These are phyloP conservation scores for Eimeria sp. DNA, from an alignment of 169 alveolate species.

Conservation along the genomic window DNA sequence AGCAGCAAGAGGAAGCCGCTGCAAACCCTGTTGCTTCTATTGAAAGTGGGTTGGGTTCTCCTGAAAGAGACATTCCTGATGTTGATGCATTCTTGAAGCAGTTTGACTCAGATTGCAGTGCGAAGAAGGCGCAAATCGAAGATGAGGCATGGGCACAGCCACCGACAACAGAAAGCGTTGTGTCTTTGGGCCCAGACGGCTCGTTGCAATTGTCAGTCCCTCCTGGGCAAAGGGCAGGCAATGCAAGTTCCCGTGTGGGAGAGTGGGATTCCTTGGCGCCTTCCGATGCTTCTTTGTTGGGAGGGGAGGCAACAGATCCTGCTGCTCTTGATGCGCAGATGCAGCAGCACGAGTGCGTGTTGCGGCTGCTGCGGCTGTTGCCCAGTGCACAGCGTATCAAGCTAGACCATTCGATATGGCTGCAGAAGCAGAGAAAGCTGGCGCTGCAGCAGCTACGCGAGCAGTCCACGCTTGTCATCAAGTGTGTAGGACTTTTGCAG, in stretches of 20 bases:
- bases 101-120: constrained; percentile 32
- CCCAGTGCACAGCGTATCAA: constrained; percentile 65
- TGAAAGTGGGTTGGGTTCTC: not conserved
- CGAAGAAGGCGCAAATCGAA: constrained; percentile 33
- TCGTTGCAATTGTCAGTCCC: constrained; percentile 36
- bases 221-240: constrained; percentile 1
- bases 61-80: constrained; percentile 29
- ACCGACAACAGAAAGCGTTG: constrained; percentile 23
- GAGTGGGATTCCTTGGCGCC: constrained; percentile 2
- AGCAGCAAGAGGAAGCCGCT: constrained; percentile 69
- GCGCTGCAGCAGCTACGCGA: constrained; percentile 71
- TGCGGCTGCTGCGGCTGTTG: constrained; percentile 64
- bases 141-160: constrained; percentile 51
- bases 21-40: constrained; percentile 8
- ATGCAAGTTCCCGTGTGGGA: not conserved
- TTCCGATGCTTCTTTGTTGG: not conserved
- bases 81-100: constrained; percentile 26
- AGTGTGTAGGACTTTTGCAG: constrained; percentile 57
- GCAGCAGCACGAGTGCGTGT: constrained; percentile 71
- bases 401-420: constrained; percentile 65
- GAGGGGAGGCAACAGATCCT: constrained; percentile 6
- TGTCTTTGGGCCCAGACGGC: constrained; percentile 33
- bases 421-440: constrained; percentile 57
- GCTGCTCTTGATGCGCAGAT: constrained; percentile 55
- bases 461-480: constrained; percentile 31